These are phyloP conservation scores for Aspergillus asperescens DNA, from an alignment of 495 filamentous ascomycete species.

Conservation along the genomic window DNA sequence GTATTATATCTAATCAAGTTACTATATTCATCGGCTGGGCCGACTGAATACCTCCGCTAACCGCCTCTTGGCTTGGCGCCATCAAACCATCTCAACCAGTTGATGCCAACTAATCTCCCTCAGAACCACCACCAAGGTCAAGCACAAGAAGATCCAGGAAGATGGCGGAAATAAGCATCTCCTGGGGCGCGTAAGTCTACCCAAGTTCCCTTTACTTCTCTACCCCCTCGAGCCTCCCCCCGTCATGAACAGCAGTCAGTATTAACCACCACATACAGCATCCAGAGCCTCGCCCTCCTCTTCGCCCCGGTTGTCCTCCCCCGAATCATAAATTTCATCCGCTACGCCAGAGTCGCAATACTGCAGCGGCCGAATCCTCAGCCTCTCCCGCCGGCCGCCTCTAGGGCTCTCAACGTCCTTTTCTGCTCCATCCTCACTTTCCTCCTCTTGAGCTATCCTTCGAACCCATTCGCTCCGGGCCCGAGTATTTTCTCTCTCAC, in stretches of 20 bases:
- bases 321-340: conserved; percentile 65
- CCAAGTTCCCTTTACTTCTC: background rate
- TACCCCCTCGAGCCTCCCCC: background rate
- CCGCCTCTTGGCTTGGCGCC: background rate
- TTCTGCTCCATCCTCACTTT: conserved; percentile 51
- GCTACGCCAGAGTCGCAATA: conserved; percentile 55
- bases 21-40: too few species aligned
- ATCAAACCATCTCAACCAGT: background rate
- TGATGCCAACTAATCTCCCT: background rate
- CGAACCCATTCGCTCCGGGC: conserved; percentile 51
- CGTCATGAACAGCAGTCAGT: conserved; percentile 1
- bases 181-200: conserved; percentile 1
- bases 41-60: background rate
- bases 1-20: too few species aligned
- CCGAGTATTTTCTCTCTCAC: conserved; percentile 79
- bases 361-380: conserved; percentile 51
- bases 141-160: background rate
- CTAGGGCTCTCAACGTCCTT: conserved; percentile 57
- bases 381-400: conserved; percentile 35
- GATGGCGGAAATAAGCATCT: background rate
- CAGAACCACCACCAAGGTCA: background rate
- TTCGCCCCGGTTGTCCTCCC: conserved; percentile 82
- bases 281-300: conserved; percentile 76
- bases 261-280: conserved; percentile 34
- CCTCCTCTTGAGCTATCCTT: conserved; percentile 62